Evolutionary conservation across 441 rosid genomes (phyloP).

Genomic region (Hypseocharis bilobata): DNA sequence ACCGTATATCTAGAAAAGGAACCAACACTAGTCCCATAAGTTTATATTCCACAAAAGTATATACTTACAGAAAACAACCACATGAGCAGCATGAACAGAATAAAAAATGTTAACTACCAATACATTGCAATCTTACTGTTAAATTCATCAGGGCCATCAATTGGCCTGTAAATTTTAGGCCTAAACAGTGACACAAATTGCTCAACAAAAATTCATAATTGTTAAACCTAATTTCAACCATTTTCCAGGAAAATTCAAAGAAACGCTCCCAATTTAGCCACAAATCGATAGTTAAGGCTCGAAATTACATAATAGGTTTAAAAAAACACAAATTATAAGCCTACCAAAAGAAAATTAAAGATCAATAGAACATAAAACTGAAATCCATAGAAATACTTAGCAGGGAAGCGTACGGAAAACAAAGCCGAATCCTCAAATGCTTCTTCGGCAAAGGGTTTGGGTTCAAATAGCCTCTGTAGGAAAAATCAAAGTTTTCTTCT

Average conservation of each 20-base stretch:
- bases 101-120: not conserved
- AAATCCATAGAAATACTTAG: not conserved
- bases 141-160: too few species aligned
- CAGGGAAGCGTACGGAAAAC: not conserved
- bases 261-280: not conserved
- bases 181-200: not conserved
- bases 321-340: not conserved
- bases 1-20: not conserved
- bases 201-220: not conserved
- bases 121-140: too few species aligned
- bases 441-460: not conserved
- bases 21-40: not conserved
- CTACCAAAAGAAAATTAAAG: not conserved
- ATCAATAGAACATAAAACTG: not conserved
- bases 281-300: not conserved
- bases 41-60: not conserved
- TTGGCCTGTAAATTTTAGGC: too few species aligned
- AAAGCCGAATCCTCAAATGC: not conserved
- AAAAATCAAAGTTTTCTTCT: too few species aligned
- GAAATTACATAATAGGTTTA: not conserved
- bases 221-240: not conserved
- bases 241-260: not conserved
- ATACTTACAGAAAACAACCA: not conserved
- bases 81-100: not conserved
- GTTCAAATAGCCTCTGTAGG: too few species aligned